phyloP scores from a whole-genome alignment of 306 rosid species.

The Castanospermum australe region DNA sequence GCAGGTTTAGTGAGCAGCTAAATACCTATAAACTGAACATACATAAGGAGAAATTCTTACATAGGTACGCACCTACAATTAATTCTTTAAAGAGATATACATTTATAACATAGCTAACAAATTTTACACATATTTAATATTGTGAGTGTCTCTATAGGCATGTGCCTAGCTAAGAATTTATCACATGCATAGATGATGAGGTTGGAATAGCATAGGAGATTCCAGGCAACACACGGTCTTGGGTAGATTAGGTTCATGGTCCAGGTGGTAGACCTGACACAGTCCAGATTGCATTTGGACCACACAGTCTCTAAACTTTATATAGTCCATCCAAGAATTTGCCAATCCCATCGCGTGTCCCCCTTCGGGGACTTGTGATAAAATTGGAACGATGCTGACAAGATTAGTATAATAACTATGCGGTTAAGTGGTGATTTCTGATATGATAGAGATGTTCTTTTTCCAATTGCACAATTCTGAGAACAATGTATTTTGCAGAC shows the following conservation, averaged over 20 bases:
- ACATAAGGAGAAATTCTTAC: no score
- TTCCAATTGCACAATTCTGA: background rate
- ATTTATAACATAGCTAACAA: no score
- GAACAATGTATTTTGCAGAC: background rate
- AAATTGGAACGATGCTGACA: background rate
- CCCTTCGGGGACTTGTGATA: background rate
- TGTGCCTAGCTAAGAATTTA: no score
- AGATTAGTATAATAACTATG: background rate
- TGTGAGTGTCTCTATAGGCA: no score
- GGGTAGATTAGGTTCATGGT: background rate
- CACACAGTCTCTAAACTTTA: background rate
- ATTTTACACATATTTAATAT: no score
- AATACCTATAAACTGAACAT: background rate
- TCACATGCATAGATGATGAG: no score
- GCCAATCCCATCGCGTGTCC: background rate
- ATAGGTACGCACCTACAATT: no score
- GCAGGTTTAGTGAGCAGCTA: background rate
- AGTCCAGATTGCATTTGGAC: constrained; percentile 3
- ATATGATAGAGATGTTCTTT: background rate
- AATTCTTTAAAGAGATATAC: no score
- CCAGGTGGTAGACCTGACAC: no score
- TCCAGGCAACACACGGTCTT: background rate
- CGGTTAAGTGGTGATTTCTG: background rate
- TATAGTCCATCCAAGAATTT: background rate
- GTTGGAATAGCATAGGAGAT: constrained; percentile 1